Conservation (phyloP, 371 early-diverging fungal species). For the Mucor velutinosus region DNA sequence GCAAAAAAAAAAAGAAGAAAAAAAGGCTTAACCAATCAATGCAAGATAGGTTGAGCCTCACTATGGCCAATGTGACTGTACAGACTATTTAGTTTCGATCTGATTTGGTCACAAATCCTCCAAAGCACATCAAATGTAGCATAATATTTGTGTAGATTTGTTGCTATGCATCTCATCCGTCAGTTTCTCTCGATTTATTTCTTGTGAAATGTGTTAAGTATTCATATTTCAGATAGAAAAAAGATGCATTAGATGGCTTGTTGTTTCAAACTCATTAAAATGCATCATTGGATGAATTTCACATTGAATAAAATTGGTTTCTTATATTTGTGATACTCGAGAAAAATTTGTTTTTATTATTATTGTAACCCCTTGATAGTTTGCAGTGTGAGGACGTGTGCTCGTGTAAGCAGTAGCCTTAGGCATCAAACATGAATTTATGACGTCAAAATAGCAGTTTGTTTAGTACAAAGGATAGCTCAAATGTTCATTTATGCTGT, state of each 20-base stretch:
- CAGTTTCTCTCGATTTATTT: background rate
- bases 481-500: background rate
- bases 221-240: background rate
- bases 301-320: constrained; percentile 5
- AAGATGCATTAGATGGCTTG: constrained; percentile 30
- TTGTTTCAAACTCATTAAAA: constrained; percentile 20
- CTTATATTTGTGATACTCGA: constrained; percentile 15
- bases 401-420: background rate
- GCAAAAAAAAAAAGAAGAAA: constrained; percentile 13
- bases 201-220: background rate
- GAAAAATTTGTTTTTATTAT: constrained; percentile 4
- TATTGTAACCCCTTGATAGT: constrained; percentile 6
- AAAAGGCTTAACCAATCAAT: constrained; percentile 24
- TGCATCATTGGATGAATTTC: constrained; percentile 22
- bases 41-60: constrained; percentile 12
- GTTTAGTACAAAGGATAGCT: background rate
- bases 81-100: background rate
- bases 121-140: background rate
- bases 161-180: background rate
- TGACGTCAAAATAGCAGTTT: background rate
- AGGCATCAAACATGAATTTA: background rate
- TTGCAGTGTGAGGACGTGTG: background rate
- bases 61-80: constrained; percentile 14
- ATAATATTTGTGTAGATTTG: background rate
- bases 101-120: background rate